Base-by-base conservation (phyloP, 306 rosid species). In the Mimosa bimucronata region DNA sequence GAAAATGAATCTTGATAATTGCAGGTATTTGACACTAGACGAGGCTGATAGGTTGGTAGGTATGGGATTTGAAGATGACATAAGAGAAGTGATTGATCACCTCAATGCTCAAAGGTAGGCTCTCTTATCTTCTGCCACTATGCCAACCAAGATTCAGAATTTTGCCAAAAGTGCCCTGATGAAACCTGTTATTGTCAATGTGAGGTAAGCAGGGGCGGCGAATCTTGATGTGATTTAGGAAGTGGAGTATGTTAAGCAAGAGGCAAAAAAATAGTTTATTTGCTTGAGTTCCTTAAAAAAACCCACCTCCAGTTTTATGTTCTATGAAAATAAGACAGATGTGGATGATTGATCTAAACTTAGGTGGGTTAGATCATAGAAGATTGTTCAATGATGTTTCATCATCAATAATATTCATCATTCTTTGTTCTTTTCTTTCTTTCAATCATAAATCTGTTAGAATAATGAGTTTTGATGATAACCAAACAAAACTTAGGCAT, bases 1-100 rank as follows among this genome's bases (percentile, higher is more conserved):
- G 81, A 94, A 92, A 84, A 94, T 92, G 97, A 92, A 73, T 81
- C 98, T 94, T 34, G 91, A 94, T 61, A 91, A 86, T 81, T 94
- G 98, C 73, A 86, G 97, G 89, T 94, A 91, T 84, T 84, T 94
- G 44, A 94, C 97, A 7, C 68, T 94, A 81, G 98, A 92, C 25
- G 98, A 94, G 90, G 98, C 97, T 7, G 97, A 94, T 83, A 88
- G 97, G 65, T 80, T 94, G 87, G 98, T 92, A 9, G 98, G 92
- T 90, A 82, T 92, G 84, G 97, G 97, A 66, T 94, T 94, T 23
- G 98, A 94, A 76, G 97, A 94, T 73, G 97, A 92, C 57, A 87
- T 94, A 18, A 84, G 97, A 78, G 97, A 92, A 83, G 97, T 94
- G 67, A 91, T 94, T 77, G 97, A 91, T 85, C 97, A 94, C 77